Evolutionary conservation across 2,329 filamentous ascomycete genomes (phyloP), one percentile per base, ranked within the genome.

Genomic region (Alternaria longipes): DNA sequence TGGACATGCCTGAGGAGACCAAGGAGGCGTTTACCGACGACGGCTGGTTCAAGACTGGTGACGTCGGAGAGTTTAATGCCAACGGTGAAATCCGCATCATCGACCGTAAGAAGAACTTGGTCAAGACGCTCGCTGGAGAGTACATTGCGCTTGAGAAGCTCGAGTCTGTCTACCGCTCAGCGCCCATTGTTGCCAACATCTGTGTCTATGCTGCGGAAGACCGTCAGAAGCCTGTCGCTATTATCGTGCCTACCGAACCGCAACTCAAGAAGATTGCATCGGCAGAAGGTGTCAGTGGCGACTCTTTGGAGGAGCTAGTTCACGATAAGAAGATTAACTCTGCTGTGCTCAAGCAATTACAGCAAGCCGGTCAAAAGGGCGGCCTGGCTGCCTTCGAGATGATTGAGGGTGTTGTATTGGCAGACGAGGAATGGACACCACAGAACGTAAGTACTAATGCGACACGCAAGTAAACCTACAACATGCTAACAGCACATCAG

Each of bases 121-220:
- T 98, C 80, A 98, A 98, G 89, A 94, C 95, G 65, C 87, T 92
- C 67, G 93, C 94, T 62, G 94, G 94, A 70, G 94, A 98, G 84
- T 98, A 98, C 81, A 96, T 98, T 78, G 95, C 94, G 22, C 87
- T 99, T 4, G 94, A 98, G 84, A 97, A 90, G 84, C 89, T 98
- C 61, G 94, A 98, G 82, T 91, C 94, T 3, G 85, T 97, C 56
- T 98, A 97, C 83, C 90, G 94, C 64, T 89, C 92, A 46, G 87
- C 87, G 9, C 85, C 88, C n/a, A 87, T 91, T 9, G 92, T 97
- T 20, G 87, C 87, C 62, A 97, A 97, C 81, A 89, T 97, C 76
- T 95, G 95, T 84, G 86, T 97, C 42, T 91, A 95, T 74, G 94
- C 92, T 42, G 91, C 92, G 60, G 81, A 86, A 66, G 87, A 90